Evolutionary conservation across 176 grass and related monocot genomes (phyloP).

Genomic region (Tillandsia fasciculata): DNA sequence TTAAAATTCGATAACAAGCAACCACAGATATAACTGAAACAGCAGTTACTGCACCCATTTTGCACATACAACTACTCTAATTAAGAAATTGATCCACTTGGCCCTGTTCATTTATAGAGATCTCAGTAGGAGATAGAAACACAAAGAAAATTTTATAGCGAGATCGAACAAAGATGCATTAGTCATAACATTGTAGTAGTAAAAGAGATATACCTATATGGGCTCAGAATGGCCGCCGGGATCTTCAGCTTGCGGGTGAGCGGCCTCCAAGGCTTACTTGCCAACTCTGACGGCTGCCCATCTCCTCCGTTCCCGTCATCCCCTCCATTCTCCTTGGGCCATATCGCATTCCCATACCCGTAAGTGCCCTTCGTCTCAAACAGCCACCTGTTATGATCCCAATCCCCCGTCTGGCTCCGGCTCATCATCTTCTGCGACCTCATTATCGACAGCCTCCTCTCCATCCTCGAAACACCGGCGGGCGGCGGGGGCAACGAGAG

Average conservation of each 20-base stretch:
- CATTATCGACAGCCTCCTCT: slow-evolving; percentile 61
- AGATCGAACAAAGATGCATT: neutral
- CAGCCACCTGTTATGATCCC: slow-evolving; percentile 90
- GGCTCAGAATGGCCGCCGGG: slow-evolving; percentile 65
- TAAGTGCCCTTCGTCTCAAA: slow-evolving; percentile 96
- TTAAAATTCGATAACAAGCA: neutral
- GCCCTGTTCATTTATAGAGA: neutral
- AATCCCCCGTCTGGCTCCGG: slow-evolving; percentile 77
- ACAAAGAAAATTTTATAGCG: too few species aligned
- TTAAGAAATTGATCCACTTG: neutral
- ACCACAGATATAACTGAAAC: neutral
- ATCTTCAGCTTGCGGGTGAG: slow-evolving; percentile 81
- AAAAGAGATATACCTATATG: slow-evolving; percentile 52
- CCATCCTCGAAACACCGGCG: slow-evolving; percentile 44
- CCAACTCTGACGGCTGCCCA: slow-evolving; percentile 52
- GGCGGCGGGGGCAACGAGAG: slow-evolving; percentile 53
- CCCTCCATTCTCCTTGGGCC: slow-evolving; percentile 68
- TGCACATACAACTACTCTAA: neutral
- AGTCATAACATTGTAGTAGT: too few species aligned
- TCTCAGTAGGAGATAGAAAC: neutral
- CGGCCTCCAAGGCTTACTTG: slow-evolving; percentile 83
- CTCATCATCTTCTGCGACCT: slow-evolving; percentile 70
- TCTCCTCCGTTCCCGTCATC: slow-evolving; percentile 32
- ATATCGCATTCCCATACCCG: slow-evolving; percentile 97
- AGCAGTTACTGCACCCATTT: neutral